phyloP scores from a whole-genome alignment of 2,329 filamentous ascomycete species.

The Fusarium udum region DNA sequence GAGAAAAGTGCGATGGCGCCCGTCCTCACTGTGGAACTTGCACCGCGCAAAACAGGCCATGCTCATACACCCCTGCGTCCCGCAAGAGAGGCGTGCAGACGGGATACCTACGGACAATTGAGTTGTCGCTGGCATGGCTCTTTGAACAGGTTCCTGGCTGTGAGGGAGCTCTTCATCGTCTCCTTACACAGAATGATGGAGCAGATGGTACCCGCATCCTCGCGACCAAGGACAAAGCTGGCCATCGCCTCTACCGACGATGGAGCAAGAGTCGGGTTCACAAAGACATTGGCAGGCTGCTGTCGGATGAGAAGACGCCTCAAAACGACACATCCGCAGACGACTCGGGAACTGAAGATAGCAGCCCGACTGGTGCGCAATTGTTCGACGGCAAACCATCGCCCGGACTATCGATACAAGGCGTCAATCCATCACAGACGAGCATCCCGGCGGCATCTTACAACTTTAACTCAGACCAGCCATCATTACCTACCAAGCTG shows the following conservation, averaged over 20 bases:
- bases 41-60: constrained; percentile 68
- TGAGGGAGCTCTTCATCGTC: constrained; percentile 65
- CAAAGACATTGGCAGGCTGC: constrained; percentile 68
- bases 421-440: constrained; percentile 15
- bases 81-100: constrained; percentile 83
- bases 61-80: constrained; percentile 76
- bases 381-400: constrained; percentile 33
- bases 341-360: constrained; percentile 46
- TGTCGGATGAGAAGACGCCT: constrained; percentile 57
- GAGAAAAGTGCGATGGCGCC: constrained; percentile 77
- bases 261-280: constrained; percentile 72
- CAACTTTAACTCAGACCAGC: constrained; percentile 1
- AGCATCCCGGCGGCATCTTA: constrained; percentile 6
- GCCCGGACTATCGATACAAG: constrained; percentile 31
- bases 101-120: constrained; percentile 80
- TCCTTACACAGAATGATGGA: constrained; percentile 59
- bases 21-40: constrained; percentile 75
- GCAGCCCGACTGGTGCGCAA: constrained; percentile 33
- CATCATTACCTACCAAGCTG: constrained; percentile 32
- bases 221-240: constrained; percentile 61
- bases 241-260: constrained; percentile 66
- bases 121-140: constrained; percentile 73
- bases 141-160: constrained; percentile 69
- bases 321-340: constrained; percentile 49
- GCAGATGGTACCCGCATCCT: constrained; percentile 56